These are phyloP conservation scores for Agrostemma githago DNA, from an alignment of 148 eudicot species.

Conservation along the genomic window DNA sequence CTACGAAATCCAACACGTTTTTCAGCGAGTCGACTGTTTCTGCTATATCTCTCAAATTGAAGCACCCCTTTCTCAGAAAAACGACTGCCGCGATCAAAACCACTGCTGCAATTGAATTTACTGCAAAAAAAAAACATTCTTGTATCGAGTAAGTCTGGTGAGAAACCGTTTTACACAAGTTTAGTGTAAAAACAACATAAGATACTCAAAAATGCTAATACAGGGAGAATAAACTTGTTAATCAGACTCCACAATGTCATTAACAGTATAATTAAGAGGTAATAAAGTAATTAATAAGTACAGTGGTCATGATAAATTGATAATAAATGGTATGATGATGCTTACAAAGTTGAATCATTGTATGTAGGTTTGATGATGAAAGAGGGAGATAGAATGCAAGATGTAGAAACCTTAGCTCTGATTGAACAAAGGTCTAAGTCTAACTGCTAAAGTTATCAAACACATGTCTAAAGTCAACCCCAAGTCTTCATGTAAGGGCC, in stretches of 20 bases:
- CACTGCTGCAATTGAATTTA: constrained; percentile 11
- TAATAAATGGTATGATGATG: not conserved
- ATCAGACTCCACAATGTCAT: not conserved
- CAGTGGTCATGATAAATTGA: not conserved
- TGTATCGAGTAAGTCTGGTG: too few species aligned
- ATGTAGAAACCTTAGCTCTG: not conserved
- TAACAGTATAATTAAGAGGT: not conserved
- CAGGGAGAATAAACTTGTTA: not conserved
- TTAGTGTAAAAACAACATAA: too few species aligned
- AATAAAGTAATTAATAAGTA: not conserved
- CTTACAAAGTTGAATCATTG: constrained; percentile 26
- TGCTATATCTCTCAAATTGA: constrained; percentile 6
- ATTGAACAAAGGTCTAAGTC: not conserved
- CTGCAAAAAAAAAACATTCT: constrained; percentile 13
- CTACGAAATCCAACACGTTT: constrained; percentile 9
- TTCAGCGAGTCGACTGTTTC: constrained; percentile 1
- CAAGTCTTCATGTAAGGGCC: not conserved
- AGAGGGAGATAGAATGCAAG: not conserved
- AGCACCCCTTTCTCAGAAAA: constrained; percentile 13
- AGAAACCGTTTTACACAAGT: too few species aligned
- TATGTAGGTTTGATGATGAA: not conserved
- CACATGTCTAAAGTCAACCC: constrained; percentile 6
- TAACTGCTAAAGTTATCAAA: not conserved
- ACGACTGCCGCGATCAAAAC: not conserved
- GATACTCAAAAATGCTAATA: not conserved